A percentile compares a stretch with the other conserved stretches of the same genome.
These are phyloP conservation scores for Torrubiella hemipterigena DNA, from an alignment of 2,329 filamentous ascomycete genomes.

Conservation along the genomic window DNA sequence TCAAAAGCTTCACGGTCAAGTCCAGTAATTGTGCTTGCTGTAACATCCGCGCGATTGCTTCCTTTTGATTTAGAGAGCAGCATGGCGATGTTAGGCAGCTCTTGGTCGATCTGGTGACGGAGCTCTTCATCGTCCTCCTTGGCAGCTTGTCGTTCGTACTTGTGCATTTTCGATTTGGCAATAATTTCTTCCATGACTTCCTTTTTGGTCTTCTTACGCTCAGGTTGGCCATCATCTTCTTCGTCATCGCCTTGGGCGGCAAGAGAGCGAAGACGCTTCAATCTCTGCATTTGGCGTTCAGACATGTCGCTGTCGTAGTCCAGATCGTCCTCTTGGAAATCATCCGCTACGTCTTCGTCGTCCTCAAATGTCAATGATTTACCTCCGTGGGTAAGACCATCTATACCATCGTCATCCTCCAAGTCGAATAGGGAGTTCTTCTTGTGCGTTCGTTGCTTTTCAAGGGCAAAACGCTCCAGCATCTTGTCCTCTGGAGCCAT, in stretches of 20 bases:
- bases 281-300: conserved; percentile 38
- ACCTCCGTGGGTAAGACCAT: conserved; percentile 73
- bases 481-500: conserved; percentile 92
- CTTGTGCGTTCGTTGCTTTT: conserved; percentile 70
- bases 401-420: conserved; percentile 58
- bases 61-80: conserved; percentile 46
- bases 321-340: conserved; percentile 71
- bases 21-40: conserved; percentile 24
- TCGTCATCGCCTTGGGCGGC: conserved; percentile 35
- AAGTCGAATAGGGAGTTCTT: conserved; percentile 79
- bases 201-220: conserved; percentile 86
- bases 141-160: conserved; percentile 81
- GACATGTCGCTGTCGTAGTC: conserved; percentile 46
- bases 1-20: conserved; percentile 61
- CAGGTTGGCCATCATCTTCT: conserved; percentile 47
- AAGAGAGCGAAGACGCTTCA: conserved; percentile 43
- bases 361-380: conserved; percentile 58
- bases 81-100: conserved; percentile 62
- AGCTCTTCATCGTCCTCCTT: conserved; percentile 92
- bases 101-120: conserved; percentile 72
- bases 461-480: conserved; percentile 77
- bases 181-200: conserved; percentile 98
- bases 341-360: conserved; percentile 43
- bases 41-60: conserved; percentile 16
- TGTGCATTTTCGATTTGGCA: conserved; percentile 90